Base-by-base conservation (phyloP, 345 rosid genomes). In the Isatis tinctoria region DNA sequence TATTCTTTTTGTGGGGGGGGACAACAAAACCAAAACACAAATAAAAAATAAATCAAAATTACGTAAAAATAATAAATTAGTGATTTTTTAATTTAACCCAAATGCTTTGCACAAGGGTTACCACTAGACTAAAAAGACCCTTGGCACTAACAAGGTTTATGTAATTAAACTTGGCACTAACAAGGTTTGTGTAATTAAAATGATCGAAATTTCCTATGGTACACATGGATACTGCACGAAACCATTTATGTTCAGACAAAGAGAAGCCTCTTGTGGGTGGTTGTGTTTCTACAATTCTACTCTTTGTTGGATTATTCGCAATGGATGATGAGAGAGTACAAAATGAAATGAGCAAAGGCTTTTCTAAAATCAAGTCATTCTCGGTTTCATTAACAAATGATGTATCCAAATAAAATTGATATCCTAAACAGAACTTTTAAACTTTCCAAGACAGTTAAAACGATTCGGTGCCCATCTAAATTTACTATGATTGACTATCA, bases 1-100 rank as follows among this genome's bases (percentile, higher is more conserved):
- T 40, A 63, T 63, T 63, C 52, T 44, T 63, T 63, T 28, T 63
- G 53, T 63, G n/a, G 28, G 24, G 68, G n/a, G 24, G 63, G 63
- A 10, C 53, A 62, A 24, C 49, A 24, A 41, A 41, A 8, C 36
- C 35, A 8, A 40, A 28, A 16, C 37, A 43, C 26, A 28, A 16
- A 33, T 32, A 5, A 4, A 13, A 40, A 40, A n/a, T n/a, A 13
- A 6, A 44, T n/a, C 9, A n/a, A 14, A 44, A 44, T 44, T 44
- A 44, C 18, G n/a, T n/a, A 8, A 35, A 35, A 35, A 35, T 0
- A 32, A 5, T 32, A 35, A 8, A 35, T 35, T 35, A 35, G 37
- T 8, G 37, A 35, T 35, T n/a, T n/a, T n/a, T n/a, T n/a, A n/a
- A 35, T 35, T 48, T 48, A 1, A 5, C 35, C 35, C 35, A 32